These are phyloP conservation scores for Podaxis rugospora DNA, from an alignment of 768 basidiomycete species.

Conservation along the genomic window DNA sequence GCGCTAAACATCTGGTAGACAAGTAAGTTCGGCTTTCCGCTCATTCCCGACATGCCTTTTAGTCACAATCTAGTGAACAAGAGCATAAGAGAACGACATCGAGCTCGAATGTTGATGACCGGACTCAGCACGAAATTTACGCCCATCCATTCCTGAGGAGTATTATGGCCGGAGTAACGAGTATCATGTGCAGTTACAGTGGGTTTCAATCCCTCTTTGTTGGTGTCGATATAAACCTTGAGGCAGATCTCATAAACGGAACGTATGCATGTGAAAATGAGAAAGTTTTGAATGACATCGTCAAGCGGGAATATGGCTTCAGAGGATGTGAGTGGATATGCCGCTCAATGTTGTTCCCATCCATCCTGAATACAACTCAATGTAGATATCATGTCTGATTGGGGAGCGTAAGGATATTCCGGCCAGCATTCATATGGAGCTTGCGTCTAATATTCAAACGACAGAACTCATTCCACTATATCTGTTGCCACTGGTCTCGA, in stretches of 20 bases:
- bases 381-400: slow-evolving; percentile 68
- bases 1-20: slow-evolving; percentile 79
- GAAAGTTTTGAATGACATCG: slow-evolving; percentile 62
- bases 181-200: slow-evolving; percentile 79
- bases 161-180: slow-evolving; percentile 70
- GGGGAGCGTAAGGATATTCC: slow-evolving; percentile 45
- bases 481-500: slow-evolving; percentile 60
- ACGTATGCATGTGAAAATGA: slow-evolving; percentile 76
- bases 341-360: not conserved
- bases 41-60: not conserved
- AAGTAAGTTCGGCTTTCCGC: slow-evolving; percentile 42
- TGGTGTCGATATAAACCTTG: not conserved
- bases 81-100: slow-evolving; percentile 52
- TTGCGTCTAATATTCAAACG: not conserved
- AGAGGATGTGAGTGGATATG: slow-evolving; percentile 51
- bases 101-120: slow-evolving; percentile 72
- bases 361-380: not conserved
- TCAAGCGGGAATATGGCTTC: slow-evolving; percentile 74
- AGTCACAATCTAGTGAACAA: slow-evolving; percentile 47
- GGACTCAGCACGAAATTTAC: slow-evolving; percentile 76
- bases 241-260: slow-evolving; percentile 57
- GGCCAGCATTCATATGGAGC: not conserved
- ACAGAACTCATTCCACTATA: slow-evolving; percentile 53
- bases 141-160: slow-evolving; percentile 65
- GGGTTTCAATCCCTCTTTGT: slow-evolving; percentile 15